These are phyloP conservation scores for Jackrogersella minutella DNA, from an alignment of 495 filamentous ascomycete genomes.

Conservation along the genomic window DNA sequence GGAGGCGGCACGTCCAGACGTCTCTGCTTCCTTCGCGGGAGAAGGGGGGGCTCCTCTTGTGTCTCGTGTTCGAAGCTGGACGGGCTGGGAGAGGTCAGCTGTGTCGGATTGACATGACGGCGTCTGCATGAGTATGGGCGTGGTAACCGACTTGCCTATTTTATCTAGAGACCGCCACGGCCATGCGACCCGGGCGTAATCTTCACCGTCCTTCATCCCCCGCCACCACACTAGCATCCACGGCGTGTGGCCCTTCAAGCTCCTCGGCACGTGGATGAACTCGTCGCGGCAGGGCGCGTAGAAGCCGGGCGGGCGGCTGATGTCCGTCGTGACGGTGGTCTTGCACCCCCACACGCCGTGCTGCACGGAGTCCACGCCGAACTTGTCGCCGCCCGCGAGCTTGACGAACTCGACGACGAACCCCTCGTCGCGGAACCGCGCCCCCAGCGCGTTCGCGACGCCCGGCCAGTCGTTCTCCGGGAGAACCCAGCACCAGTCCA, in stretches of 20 bases:
- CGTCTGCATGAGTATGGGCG: too few species aligned
- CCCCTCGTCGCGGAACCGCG: background rate
- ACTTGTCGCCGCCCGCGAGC: slow-evolving; percentile 32
- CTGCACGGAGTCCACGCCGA: background rate
- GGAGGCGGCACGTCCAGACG: slow-evolving; percentile 9
- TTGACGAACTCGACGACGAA: slow-evolving; percentile 23
- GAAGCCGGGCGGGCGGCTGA: slow-evolving; percentile 22
- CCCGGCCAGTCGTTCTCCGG: slow-evolving; percentile 12
- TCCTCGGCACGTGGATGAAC: too few species aligned
- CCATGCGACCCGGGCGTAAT: too few species aligned
- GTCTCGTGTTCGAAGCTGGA: background rate
- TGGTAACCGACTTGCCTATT: too few species aligned
- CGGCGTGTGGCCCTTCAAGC: background rate
- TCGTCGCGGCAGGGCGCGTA: too few species aligned
- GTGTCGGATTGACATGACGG: too few species aligned
- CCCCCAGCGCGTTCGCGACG: background rate
- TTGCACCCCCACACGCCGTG: slow-evolving; percentile 21
- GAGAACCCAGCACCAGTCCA: slow-evolving; percentile 17
- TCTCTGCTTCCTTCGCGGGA: background rate
- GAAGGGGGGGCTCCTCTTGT: background rate
- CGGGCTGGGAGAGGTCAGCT: too few species aligned
- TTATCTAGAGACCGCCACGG: too few species aligned
- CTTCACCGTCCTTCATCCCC: background rate
- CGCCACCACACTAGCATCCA: slow-evolving; percentile 1
- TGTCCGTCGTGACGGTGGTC: slow-evolving; percentile 13